A percentile compares a stretch with the other conserved stretches of the same genome.
phyloP scores from a whole-genome alignment of 352 stramenopile species.

The Pythium pyrilobum region DNA sequence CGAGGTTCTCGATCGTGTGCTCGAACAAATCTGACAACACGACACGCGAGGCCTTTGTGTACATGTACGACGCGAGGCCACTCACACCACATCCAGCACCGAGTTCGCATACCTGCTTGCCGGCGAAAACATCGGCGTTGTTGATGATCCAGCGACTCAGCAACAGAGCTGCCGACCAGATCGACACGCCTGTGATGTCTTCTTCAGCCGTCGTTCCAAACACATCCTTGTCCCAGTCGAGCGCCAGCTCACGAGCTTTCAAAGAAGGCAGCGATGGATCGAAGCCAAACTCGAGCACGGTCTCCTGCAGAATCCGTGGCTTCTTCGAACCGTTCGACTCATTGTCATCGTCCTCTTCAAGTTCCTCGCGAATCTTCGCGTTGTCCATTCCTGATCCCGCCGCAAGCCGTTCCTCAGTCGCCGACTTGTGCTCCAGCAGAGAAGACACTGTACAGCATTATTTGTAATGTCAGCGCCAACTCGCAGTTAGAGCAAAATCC shows the following conservation, averaged over 20 bases:
- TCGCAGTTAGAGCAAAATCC: background rate
- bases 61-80: constrained; percentile 69
- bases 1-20: constrained; percentile 76
- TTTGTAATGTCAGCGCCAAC: no score
- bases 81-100: constrained; percentile 82
- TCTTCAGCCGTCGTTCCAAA: constrained; percentile 78
- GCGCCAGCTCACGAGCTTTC: constrained; percentile 67
- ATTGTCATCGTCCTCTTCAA: constrained; percentile 40
- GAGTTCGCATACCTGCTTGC: constrained; percentile 78
- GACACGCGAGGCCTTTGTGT: constrained; percentile 65
- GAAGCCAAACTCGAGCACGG: constrained; percentile 77
- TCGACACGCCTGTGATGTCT: constrained; percentile 84
- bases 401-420: constrained; percentile 68
- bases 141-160: constrained; percentile 82
- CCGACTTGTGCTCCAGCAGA: constrained; percentile 74
- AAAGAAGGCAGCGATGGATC: constrained; percentile 45
- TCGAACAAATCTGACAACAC: constrained; percentile 84
- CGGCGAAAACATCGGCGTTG: constrained; percentile 47
- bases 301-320: constrained; percentile 79
- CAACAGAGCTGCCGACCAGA: constrained; percentile 86
- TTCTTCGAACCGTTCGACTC: constrained; percentile 10
- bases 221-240: constrained; percentile 81
- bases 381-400: constrained; percentile 71
- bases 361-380: constrained; percentile 52
- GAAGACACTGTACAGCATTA: constrained; percentile 55